Percentiles rank a stretch among this genome's conserved stretches.
phyloP scores from a whole-genome alignment of 257 asterid species.

The Solanum lycopersicoides region DNA sequence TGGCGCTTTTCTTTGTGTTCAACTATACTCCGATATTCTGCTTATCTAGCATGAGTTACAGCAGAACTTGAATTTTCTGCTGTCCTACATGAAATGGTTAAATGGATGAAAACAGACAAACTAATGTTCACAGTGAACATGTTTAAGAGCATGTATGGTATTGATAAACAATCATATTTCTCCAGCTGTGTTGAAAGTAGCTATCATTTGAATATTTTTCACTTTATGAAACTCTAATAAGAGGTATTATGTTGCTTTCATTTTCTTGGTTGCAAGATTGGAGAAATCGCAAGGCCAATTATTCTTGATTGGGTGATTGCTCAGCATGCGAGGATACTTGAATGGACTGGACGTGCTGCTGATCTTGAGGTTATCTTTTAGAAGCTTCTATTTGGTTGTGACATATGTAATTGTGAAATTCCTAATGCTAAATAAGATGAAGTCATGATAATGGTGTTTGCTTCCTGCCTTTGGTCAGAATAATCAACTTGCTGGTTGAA shows the following conservation, averaged over 20 bases:
- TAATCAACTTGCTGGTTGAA: not conserved
- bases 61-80: not conserved
- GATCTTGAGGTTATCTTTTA: slow-evolving; percentile 69
- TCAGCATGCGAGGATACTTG: slow-evolving; percentile 75
- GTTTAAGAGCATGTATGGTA: not conserved
- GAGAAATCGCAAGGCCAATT: slow-evolving; percentile 67
- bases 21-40: not conserved
- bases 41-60: not conserved
- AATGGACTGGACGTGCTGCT: slow-evolving; percentile 95
- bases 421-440: not conserved
- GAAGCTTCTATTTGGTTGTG: not conserved
- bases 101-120: not conserved
- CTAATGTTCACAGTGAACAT: not conserved
- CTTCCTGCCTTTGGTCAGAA: not conserved
- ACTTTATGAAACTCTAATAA: not conserved
- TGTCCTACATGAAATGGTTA: not conserved
- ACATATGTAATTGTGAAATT: not conserved
- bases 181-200: not conserved
- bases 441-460: not conserved
- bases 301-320: slow-evolving; percentile 96
- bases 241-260: slow-evolving; percentile 11
- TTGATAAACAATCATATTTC: not conserved
- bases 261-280: slow-evolving; percentile 39
- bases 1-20: not conserved
- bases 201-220: slow-evolving; percentile 1